Base-by-base conservation (phyloP, 371 early-diverging fungal species). In the Cokeromyces recurvatus region DNA sequence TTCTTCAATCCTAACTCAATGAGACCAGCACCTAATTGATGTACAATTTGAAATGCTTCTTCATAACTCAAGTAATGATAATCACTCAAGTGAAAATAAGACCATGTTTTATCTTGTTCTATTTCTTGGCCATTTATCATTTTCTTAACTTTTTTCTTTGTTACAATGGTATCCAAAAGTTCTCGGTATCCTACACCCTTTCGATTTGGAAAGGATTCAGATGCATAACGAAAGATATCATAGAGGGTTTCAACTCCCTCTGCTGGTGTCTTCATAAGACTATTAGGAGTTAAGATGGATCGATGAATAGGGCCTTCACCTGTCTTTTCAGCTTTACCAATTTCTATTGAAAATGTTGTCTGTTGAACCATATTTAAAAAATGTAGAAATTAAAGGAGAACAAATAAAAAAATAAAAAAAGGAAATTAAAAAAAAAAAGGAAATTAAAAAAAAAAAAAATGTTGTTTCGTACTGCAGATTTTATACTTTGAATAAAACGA, bases 91-190 rank as follows among this genome's bases (percentile, higher is more conserved):
- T 91, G 83, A 62, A 78, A 81, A 61, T 72, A 90, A 41, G 82
- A 85, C 92, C 92, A 94, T n/a, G 57, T 81, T 61, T 92, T 92
- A 36, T 56, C 79, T 54, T 86, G 86, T 49, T 65, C 82, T 19
- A 57, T 72, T 48, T 82, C 79, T 16, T 68, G 74, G 32, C 81
- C 88, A 31, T 74, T 64, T 16, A 81, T 81, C 1, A 71, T 53
- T 59, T 85, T 87, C 25, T 71, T 78, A 23, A 94, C 60, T 41
- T 85, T 71, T 74, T 92, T 92, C 40, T 82, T 77, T 59, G 90
- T 88, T 43, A 79, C 73, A 51, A 89, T 57, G 8, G 79, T 77
- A 32, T 80, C 61, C 42, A 81, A 65, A 38, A 89, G 42, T 36
- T 69, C 58, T 42, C 94, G 85, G 38, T 74, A 73, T 25, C 91